These are phyloP conservation scores for Globisporangium emineosum DNA, from an alignment of 352 stramenopile genomes.

Conservation along the genomic window DNA sequence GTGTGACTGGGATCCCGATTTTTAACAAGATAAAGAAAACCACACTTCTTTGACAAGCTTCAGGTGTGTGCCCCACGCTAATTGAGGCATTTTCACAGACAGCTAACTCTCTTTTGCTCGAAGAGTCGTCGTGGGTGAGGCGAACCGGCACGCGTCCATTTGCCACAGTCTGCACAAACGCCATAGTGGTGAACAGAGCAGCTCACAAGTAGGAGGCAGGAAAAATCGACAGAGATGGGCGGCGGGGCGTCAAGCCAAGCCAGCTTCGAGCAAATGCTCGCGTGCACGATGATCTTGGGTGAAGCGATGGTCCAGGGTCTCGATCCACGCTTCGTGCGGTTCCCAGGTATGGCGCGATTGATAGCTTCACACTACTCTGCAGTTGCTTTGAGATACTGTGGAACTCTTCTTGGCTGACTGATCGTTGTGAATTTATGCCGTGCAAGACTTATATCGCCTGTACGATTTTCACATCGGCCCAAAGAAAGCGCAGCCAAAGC, in stretches of 20 bases:
- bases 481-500: constrained; percentile 43
- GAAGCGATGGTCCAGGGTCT: constrained; percentile 80
- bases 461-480: constrained; percentile 83
- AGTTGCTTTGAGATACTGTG: background rate
- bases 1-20: constrained; percentile 74
- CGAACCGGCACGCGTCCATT: background rate
- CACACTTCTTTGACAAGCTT: background rate
- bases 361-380: background rate
- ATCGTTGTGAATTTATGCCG: background rate
- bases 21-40: constrained; percentile 29
- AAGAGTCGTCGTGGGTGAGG: constrained; percentile 1
- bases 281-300: constrained; percentile 80
- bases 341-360: constrained; percentile 39
- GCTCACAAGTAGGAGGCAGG: background rate
- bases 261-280: constrained; percentile 81
- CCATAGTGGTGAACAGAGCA: background rate
- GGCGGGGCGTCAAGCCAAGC: constrained; percentile 63
- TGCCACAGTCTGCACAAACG: background rate
- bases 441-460: constrained; percentile 62
- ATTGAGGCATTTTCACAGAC: background rate
- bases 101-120: background rate
- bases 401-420: background rate
- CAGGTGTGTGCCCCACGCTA: constrained; percentile 1
- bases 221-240: constrained; percentile 36
- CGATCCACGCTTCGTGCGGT: constrained; percentile 74